A percentile compares a stretch with the other conserved stretches of the same genome.
Conservation (phyloP, 176 grass and related monocot genomes). For the Carex parvula region DNA sequence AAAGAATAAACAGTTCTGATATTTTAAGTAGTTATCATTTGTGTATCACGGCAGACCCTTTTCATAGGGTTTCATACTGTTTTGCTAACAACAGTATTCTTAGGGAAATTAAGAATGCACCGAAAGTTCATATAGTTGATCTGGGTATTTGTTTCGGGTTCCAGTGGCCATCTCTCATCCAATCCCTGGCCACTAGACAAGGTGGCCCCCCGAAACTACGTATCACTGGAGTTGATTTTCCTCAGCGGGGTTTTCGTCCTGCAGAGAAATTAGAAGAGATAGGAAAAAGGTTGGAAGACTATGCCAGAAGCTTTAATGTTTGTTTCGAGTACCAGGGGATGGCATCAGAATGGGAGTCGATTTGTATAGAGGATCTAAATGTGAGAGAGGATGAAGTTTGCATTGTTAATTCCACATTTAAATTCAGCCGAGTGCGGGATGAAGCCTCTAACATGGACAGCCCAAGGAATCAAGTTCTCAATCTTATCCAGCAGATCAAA, state of each 20-base stretch:
- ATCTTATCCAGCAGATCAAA: constrained; percentile 38
- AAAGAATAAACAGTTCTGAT: constrained; percentile 22
- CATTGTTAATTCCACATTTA: not conserved
- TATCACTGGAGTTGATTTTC: constrained; percentile 60
- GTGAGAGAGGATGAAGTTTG: not conserved
- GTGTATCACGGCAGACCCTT: constrained; percentile 33
- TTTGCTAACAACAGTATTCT: constrained; percentile 58
- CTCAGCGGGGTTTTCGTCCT: constrained; percentile 48
- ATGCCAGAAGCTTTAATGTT: constrained; percentile 56
- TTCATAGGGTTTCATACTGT: constrained; percentile 41
- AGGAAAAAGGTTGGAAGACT: constrained; percentile 39
- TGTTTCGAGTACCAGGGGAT: constrained; percentile 51
- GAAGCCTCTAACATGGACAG: constrained; percentile 8
- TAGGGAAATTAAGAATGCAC: constrained; percentile 30
- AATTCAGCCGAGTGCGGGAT: not conserved
- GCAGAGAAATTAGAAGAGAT: constrained; percentile 23
- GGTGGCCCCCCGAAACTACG: constrained; percentile 41
- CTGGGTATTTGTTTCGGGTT: constrained; percentile 62
- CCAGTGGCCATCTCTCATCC: constrained; percentile 66
- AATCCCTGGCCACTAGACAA: constrained; percentile 39
- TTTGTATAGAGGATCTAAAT: constrained; percentile 15
- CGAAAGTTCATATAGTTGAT: constrained; percentile 58
- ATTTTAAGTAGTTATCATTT: constrained; percentile 43
- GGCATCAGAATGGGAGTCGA: constrained; percentile 49
- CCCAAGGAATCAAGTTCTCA: constrained; percentile 37